These are phyloP conservation scores for Trypanosoma congolense DNA, from an alignment of 208 protist species.

Conservation along the genomic window DNA sequence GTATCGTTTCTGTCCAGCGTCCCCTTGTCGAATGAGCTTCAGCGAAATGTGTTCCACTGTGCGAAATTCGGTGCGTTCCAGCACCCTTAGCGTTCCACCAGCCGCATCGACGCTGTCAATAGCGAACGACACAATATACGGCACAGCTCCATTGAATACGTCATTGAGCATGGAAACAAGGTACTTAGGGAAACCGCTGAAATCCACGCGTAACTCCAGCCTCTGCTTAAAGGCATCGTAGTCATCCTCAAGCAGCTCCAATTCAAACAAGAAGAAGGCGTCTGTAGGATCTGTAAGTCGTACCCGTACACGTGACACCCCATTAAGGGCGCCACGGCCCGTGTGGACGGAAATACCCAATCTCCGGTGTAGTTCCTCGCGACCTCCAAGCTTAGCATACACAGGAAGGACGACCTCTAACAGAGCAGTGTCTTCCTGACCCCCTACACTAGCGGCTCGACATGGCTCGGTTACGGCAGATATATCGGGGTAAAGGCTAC, in stretches of 20 bases:
- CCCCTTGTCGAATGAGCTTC: conserved; percentile 65
- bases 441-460: neutral
- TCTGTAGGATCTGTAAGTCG: conserved; percentile 74
- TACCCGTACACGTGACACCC: conserved; percentile 40
- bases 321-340: conserved; percentile 31
- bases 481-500: conserved; percentile 9
- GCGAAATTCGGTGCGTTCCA: conserved; percentile 70
- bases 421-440: conserved; percentile 22
- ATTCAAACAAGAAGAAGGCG: conserved; percentile 80
- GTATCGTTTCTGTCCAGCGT: conserved; percentile 77
- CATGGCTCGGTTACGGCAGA: conserved; percentile 12
- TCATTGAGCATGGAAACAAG: conserved; percentile 62
- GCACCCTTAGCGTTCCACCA: conserved; percentile 59
- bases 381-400: conserved; percentile 24
- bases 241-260: conserved; percentile 81
- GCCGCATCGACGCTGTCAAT: conserved; percentile 25
- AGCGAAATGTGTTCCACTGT: conserved; percentile 84
- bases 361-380: conserved; percentile 29
- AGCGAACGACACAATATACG: conserved; percentile 31
- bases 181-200: conserved; percentile 72
- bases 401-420: conserved; percentile 43
- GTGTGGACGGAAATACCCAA: conserved; percentile 36
- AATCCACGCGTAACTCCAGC: conserved; percentile 80
- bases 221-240: conserved; percentile 74
- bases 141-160: conserved; percentile 34